Evolutionary conservation across 768 basidiomycete species (phyloP).

Genomic region (Tricholomella constricta): DNA sequence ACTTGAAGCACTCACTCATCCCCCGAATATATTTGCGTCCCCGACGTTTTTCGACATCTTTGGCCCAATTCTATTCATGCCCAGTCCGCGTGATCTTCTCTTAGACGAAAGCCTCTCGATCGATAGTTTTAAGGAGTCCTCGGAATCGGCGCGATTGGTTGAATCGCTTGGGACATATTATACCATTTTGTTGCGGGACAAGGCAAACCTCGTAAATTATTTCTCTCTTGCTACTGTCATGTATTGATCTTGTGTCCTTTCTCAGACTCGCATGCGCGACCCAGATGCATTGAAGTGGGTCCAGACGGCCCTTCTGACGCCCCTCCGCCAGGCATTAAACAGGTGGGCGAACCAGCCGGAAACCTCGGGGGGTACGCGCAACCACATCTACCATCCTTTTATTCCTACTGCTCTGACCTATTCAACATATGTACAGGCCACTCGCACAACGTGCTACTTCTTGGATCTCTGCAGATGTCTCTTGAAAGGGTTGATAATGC

Average conservation of each 20-base stretch:
- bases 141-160: constrained; percentile 61
- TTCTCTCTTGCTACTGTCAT: not conserved
- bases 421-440: constrained; percentile 20
- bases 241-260: not conserved
- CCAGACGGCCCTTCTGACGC: constrained; percentile 45
- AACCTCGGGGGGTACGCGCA: constrained; percentile 25
- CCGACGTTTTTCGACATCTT: constrained; percentile 57
- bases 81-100: constrained; percentile 58
- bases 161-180: constrained; percentile 74
- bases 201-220: constrained; percentile 49
- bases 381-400: too few species aligned
- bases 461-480: constrained; percentile 50
- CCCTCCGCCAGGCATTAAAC: constrained; percentile 40
- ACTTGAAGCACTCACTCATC: constrained; percentile 45
- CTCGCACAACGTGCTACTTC: constrained; percentile 35
- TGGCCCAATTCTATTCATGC: constrained; percentile 59
- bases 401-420: not conserved
- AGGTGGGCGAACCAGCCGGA: constrained; percentile 31
- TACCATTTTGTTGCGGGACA: constrained; percentile 60
- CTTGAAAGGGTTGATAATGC: constrained; percentile 52
- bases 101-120: constrained; percentile 30
- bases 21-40: constrained; percentile 54
- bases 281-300: constrained; percentile 43
- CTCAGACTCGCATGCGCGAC: constrained; percentile 56
- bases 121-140: constrained; percentile 51